Conservation (phyloP, 805 yeast species). For the Ogataea allantospora region DNA sequence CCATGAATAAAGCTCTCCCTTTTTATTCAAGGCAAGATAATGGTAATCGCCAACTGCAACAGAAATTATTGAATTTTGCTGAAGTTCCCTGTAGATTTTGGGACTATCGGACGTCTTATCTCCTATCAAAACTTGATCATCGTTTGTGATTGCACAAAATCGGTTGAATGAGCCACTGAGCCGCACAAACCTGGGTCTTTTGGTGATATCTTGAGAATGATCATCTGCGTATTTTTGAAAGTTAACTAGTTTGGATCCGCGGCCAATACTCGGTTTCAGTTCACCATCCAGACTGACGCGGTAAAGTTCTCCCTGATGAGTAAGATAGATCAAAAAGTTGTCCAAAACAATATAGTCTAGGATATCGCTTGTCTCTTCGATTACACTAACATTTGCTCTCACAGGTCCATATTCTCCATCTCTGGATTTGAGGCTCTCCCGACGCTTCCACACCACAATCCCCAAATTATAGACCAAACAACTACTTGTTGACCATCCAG, state of each 20-base stretch:
- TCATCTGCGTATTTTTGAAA: conserved; percentile 35
- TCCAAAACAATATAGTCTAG: conserved; percentile 57
- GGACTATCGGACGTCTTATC: conserved; percentile 34
- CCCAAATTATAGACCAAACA: conserved; percentile 51
- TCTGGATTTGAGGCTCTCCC: conserved; percentile 25
- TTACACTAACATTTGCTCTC: conserved; percentile 39
- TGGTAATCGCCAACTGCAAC: conserved; percentile 75
- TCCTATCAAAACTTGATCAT: conserved; percentile 47
- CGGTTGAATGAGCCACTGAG: conserved; percentile 53
- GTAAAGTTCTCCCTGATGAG: conserved; percentile 41
- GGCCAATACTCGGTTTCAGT: conserved; percentile 11
- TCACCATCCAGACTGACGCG: conserved; percentile 31
- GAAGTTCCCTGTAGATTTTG: conserved; percentile 39
- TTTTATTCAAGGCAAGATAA: conserved; percentile 54
- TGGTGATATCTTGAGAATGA: conserved; percentile 23
- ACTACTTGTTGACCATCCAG: conserved; percentile 68
- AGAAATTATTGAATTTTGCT: conserved; percentile 48
- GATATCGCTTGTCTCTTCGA: conserved; percentile 38
- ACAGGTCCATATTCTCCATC: conserved; percentile 31
- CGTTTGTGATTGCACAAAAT: conserved; percentile 55
- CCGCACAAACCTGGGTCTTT: conserved; percentile 41
- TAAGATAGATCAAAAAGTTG: conserved; percentile 50
- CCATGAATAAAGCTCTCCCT: conserved; percentile 63
- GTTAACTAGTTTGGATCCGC: conserved; percentile 16
- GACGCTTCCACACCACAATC: conserved; percentile 53